Base-by-base conservation (phyloP, 2,329 filamentous ascomycete genomes). In the Epichloe sp. region DNA sequence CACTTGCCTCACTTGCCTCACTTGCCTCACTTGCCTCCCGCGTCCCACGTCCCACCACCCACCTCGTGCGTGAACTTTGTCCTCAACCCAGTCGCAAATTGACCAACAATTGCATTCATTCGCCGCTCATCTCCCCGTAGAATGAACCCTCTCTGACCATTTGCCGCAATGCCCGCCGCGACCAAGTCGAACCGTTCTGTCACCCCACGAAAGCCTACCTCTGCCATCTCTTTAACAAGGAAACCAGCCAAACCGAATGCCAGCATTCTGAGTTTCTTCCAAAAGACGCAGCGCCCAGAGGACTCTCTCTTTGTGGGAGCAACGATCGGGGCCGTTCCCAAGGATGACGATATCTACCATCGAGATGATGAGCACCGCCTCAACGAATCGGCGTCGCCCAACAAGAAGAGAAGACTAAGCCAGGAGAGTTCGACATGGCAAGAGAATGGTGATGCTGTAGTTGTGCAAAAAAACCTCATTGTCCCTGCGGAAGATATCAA, bases 181-280 rank as follows among this genome's bases (percentile, higher is more conserved):
- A 59, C 64, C 49, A 69, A 65, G 56, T 49, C 58, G 36, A 63
- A 54, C 34, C 65, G 64, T 49, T 58, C 61, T 10, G 56, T 58
- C 45, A 65, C 64, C 6, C 64, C 66, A 26, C 63, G 57, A 54
- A 70, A 67, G 52, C 52, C 64, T 14, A 47, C 53, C 11, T 52
- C 59, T 3, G 46, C 52, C 19, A 55, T 58, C 3, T 53, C 59
- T 26, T 47, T 59, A 4, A 52, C 60, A n/a, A 69, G 67, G 56
- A 69, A 66, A 48, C 60, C 69, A 3, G 58, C 59, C 19, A 69
- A 68, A 40, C 68, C 70, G 0, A 87, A 86, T 58, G 72, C 74
- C 6, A 88, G 82, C 55, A 88, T 88, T 35, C 67, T 88, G 14
- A 87, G 68, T 55, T 89, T 88, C 64, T 89, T 89, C 62, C 82